phyloP scores from a whole-genome alignment of 345 rosid genomes.

The Eutrema heterophyllum region DNA sequence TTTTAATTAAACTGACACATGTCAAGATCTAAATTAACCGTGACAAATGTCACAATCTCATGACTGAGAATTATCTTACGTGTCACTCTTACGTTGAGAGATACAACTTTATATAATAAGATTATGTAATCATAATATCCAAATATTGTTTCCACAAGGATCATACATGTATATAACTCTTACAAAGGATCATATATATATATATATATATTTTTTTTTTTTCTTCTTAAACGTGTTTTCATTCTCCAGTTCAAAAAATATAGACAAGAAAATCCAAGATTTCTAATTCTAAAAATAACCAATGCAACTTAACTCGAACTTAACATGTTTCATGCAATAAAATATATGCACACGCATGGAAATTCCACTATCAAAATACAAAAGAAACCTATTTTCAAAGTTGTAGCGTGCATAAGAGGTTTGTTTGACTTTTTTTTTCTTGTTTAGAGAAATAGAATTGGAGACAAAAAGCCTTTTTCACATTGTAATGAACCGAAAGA shows the following conservation, averaged over 20 bases:
- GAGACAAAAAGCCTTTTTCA: slow-evolving; percentile 23
- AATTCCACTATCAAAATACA: not conserved
- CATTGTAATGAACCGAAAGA: slow-evolving; percentile 14
- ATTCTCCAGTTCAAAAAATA: not conserved
- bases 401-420: slow-evolving; percentile 30
- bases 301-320: slow-evolving; percentile 2
- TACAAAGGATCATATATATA: not conserved
- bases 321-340: slow-evolving; percentile 4
- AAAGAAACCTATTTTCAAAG: slow-evolving; percentile 10
- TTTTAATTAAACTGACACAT: too few species aligned
- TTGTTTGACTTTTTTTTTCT: slow-evolving; percentile 13
- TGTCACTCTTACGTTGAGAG: too few species aligned
- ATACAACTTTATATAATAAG: too few species aligned
- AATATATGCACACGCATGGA: slow-evolving; percentile 23
- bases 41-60: too few species aligned
- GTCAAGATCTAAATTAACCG: too few species aligned
- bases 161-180: not conserved
- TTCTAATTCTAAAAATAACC: not conserved
- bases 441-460: not conserved
- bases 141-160: not conserved
- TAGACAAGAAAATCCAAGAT: not conserved
- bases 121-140: not conserved
- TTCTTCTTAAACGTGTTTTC: not conserved
- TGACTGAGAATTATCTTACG: too few species aligned
- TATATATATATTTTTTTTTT: too few species aligned